phyloP scores from a whole-genome alignment of 202 grass and related monocot species.

The Zoysia matrella region DNA sequence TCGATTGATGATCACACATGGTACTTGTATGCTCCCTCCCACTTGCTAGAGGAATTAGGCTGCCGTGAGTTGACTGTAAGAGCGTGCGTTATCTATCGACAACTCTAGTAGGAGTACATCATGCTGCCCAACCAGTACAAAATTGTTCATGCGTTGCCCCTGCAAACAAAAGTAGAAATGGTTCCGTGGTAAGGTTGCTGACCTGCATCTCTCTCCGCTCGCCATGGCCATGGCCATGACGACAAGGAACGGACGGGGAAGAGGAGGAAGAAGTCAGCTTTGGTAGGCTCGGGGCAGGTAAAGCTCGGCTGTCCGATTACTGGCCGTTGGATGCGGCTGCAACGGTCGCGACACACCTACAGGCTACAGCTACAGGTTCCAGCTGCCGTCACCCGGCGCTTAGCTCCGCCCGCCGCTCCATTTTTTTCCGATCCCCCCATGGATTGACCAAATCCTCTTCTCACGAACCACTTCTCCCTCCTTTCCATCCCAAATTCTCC shows the following conservation, averaged over 20 bases:
- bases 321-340: not conserved
- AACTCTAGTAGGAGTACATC: too few relatives aligned
- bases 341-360: not conserved
- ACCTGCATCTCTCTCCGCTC: too few relatives aligned
- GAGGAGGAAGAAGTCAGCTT: conserved; percentile 19
- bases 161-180: too few relatives aligned
- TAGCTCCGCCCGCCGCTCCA: not conserved
- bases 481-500: not conserved
- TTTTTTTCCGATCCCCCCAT: not conserved
- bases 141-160: too few relatives aligned
- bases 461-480: not conserved
- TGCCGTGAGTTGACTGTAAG: too few relatives aligned
- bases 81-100: too few relatives aligned
- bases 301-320: not conserved
- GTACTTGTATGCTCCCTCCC: too few relatives aligned
- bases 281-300: not conserved
- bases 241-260: not conserved
- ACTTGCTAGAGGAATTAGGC: too few relatives aligned
- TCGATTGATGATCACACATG: too few relatives aligned
- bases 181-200: too few relatives aligned
- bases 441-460: not conserved
- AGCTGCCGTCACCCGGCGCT: not conserved
- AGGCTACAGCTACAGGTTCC: not conserved
- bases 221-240: not conserved
- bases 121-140: too few relatives aligned